Evolutionary conservation across 441 rosid genomes (phyloP), one percentile per base, ranked within the genome.

Genomic region (Dalechampia spathulata): DNA sequence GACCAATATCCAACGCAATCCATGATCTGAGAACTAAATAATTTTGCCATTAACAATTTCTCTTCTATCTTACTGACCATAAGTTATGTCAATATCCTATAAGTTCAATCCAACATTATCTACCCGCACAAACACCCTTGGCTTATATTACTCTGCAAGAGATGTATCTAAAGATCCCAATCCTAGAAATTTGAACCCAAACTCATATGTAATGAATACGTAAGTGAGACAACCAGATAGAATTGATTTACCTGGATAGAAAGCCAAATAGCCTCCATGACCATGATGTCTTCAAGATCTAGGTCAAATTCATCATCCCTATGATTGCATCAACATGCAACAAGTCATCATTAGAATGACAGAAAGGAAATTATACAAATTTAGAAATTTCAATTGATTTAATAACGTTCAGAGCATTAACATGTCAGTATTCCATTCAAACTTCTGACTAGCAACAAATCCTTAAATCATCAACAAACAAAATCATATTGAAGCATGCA

Each of bases 221-320:
- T 30, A 23, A 39, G 16, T 26, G 34, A 53, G 32, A 9, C n/a
- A 28, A 15, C 32, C 27, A 7, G 37, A 28, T 23, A 52, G 43
- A 14, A 41, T 28, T 3, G 11, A 9, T 57, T 75, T 30, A 87
- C 99, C 97, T 90, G 97, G 63, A 89, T 78, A 19, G 99, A 94
- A 71, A 71, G 96, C 97, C 95, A 90, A 63, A 94, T 82, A 49
- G 96, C 99, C 78, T 90, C 96, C 87, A 81, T 90, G 47, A 90
- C 79, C 99, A 94, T 94, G 66, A 90, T 75, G 56, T 87, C 99
- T 73, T 94, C 99, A 7, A 87, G 95, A 72, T 94, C 99, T 52
- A 90, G 58, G 28, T 90, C 96, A 77, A 80, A 83, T 55, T 83
- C 99, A 51, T 78, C 95, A 61, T 83, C 86, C 95, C 99, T 93